Conservation (phyloP, 805 yeast species). For the Kluyveromyces starmeri region DNA sequence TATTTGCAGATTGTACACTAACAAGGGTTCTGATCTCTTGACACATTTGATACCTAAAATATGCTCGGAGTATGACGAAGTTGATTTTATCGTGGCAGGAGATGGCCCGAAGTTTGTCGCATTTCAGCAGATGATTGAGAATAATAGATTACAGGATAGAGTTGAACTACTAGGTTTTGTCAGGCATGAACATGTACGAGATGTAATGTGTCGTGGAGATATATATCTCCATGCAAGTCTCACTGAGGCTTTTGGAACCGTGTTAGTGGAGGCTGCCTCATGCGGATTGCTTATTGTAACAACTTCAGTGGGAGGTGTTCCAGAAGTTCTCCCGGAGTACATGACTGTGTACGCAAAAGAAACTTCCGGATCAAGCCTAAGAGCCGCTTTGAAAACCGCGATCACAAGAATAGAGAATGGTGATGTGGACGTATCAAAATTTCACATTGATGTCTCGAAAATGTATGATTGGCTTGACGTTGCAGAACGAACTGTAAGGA, state of each 20-base stretch:
- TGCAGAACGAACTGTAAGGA: slow-evolving; percentile 76
- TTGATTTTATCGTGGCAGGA: slow-evolving; percentile 84
- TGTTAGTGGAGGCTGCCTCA: slow-evolving; percentile 92
- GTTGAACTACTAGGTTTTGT: slow-evolving; percentile 82
- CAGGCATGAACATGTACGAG: slow-evolving; percentile 85
- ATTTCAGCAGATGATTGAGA: slow-evolving; percentile 90
- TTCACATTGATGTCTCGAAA: slow-evolving; percentile 65
- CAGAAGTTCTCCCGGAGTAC: slow-evolving; percentile 86
- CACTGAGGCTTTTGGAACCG: slow-evolving; percentile 98
- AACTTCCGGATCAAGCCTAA: slow-evolving; percentile 67
- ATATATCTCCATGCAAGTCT: slow-evolving; percentile 88
- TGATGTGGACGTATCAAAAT: slow-evolving; percentile 57
- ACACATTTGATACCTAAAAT: slow-evolving; percentile 79
- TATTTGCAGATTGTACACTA: slow-evolving; percentile 86
- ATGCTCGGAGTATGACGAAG: slow-evolving; percentile 52
- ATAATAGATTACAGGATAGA: slow-evolving; percentile 73
- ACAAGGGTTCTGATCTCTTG: slow-evolving; percentile 88
- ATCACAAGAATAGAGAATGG: slow-evolving; percentile 49
- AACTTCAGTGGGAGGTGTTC: slow-evolving; percentile 94
- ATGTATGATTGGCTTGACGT: slow-evolving; percentile 94
- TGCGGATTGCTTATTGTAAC: slow-evolving; percentile 92
- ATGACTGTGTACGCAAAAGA: slow-evolving; percentile 92
- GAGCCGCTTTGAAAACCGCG: slow-evolving; percentile 63
- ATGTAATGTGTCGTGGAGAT: slow-evolving; percentile 88
- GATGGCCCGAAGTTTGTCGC: slow-evolving; percentile 95